These are phyloP conservation scores for Centaurea solstitialis DNA, from an alignment of 129 eudicot species.

Conservation along the genomic window DNA sequence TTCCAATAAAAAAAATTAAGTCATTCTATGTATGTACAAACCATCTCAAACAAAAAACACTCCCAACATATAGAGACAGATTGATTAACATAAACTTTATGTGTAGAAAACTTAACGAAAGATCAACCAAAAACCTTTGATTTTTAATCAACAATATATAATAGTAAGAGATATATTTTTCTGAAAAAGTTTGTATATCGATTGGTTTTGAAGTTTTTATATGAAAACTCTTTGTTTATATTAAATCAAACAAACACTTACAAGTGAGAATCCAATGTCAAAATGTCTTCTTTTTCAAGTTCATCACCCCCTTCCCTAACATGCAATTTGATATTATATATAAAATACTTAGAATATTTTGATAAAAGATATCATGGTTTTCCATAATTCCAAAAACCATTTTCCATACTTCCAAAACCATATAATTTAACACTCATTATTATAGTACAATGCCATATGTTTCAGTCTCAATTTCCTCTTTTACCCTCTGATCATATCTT, in stretches of 20 bases:
- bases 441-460: conserved; percentile 8
- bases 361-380: conserved; percentile 32
- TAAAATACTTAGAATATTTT: conserved; percentile 26
- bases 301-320: conserved; percentile 38
- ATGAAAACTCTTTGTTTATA: not conserved
- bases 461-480: not conserved
- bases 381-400: conserved; percentile 26
- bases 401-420: conserved; percentile 19
- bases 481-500: not conserved
- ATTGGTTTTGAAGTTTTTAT: not conserved
- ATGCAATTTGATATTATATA: conserved; percentile 7
- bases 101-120: no score
- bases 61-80: no score
- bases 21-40: no score
- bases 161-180: no score
- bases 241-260: conserved; percentile 13
- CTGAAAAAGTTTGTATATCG: not conserved
- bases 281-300: conserved; percentile 23
- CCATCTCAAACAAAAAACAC: no score
- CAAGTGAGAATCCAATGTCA: conserved; percentile 34
- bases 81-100: no score
- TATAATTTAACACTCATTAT: conserved; percentile 1
- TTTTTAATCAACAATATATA: no score
- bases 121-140: no score
- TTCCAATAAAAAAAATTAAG: no score